Evolutionary conservation across 441 rosid species (phyloP).

Genomic region (Gossypium lobatum): DNA sequence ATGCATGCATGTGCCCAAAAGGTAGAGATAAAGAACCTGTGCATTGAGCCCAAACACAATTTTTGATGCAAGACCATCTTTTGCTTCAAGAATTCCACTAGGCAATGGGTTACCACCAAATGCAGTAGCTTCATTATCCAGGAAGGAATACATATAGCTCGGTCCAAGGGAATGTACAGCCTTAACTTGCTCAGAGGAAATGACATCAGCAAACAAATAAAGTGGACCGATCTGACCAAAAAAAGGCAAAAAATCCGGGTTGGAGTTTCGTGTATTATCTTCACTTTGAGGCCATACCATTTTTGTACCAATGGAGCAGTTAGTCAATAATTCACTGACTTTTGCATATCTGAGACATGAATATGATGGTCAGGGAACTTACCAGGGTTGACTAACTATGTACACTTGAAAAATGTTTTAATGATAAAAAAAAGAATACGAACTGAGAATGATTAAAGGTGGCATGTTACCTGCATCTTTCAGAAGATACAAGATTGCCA

Average conservation of each 20-base stretch:
- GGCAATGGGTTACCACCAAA: constrained; percentile 54
- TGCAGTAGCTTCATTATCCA: constrained; percentile 69
- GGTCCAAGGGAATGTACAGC: constrained; percentile 85
- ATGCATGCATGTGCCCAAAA: not conserved
- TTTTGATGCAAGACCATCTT: constrained; percentile 94
- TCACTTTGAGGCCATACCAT: constrained; percentile 47
- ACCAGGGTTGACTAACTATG: not conserved
- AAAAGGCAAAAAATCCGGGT: constrained; percentile 58
- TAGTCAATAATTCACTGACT: constrained; percentile 75
- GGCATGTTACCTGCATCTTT: constrained; percentile 85
- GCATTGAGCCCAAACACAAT: constrained; percentile 92
- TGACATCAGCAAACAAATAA: constrained; percentile 80
- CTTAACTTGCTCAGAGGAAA: constrained; percentile 87
- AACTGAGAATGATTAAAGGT: constrained; percentile 7
- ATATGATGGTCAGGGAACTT: constrained; percentile 16
- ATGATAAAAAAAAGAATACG: constrained; percentile 4
- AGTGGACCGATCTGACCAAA: constrained; percentile 97
- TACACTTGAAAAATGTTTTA: constrained; percentile 1
- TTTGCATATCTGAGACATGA: constrained; percentile 74
- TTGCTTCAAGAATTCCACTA: constrained; percentile 85
- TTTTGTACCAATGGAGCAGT: constrained; percentile 78
- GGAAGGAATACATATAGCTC: constrained; percentile 96
- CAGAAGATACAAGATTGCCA: constrained; percentile 87
- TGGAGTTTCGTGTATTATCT: constrained; percentile 33
- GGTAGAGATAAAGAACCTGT: constrained; percentile 49